phyloP scores from a whole-genome alignment of 768 basidiomycete genomes.

The Agrocybe pediades region DNA sequence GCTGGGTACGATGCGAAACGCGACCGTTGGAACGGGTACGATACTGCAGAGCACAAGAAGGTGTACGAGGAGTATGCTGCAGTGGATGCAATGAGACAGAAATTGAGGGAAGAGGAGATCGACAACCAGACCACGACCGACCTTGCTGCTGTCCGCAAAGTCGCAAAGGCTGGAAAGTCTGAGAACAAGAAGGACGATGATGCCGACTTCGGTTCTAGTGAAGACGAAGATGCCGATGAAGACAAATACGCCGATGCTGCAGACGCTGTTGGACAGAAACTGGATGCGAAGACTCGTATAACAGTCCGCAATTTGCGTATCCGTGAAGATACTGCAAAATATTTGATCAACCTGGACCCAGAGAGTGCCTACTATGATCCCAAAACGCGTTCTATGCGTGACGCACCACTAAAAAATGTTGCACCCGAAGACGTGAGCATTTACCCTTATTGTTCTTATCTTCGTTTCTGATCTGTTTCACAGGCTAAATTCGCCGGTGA shows the following conservation, averaged over 20 bases:
- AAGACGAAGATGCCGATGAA: slow-evolving; percentile 94
- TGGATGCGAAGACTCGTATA: slow-evolving; percentile 97
- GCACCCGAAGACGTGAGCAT: slow-evolving; percentile 82
- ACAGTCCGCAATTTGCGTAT: slow-evolving; percentile 98
- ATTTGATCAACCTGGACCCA: slow-evolving; percentile 94
- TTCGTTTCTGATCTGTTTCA: slow-evolving; percentile 1
- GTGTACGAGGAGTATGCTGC: slow-evolving; percentile 96
- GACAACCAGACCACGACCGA: slow-evolving; percentile 96
- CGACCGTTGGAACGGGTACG: slow-evolving; percentile 98
- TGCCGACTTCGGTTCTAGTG: slow-evolving; percentile 94
- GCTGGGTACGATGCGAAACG: slow-evolving; percentile 90
- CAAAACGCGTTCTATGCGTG: slow-evolving; percentile 99
- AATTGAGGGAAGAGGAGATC: slow-evolving; percentile 93
- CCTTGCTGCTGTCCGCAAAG: slow-evolving; percentile 86
- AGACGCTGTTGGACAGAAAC: slow-evolving; percentile 96
- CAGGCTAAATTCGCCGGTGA: slow-evolving; percentile 94
- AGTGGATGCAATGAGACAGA: slow-evolving; percentile 87
- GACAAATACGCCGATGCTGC: slow-evolving; percentile 99
- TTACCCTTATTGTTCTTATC: neutral
- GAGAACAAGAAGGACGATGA: slow-evolving; percentile 82
- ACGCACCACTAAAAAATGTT: slow-evolving; percentile 80
- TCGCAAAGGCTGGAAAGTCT: slow-evolving; percentile 86
- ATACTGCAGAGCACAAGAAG: slow-evolving; percentile 80
- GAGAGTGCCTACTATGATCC: slow-evolving; percentile 98
- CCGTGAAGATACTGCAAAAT: slow-evolving; percentile 98